Base-by-base conservation (phyloP, 2,329 filamentous ascomycete genomes). In the Sordariomycetes sp. region DNA sequence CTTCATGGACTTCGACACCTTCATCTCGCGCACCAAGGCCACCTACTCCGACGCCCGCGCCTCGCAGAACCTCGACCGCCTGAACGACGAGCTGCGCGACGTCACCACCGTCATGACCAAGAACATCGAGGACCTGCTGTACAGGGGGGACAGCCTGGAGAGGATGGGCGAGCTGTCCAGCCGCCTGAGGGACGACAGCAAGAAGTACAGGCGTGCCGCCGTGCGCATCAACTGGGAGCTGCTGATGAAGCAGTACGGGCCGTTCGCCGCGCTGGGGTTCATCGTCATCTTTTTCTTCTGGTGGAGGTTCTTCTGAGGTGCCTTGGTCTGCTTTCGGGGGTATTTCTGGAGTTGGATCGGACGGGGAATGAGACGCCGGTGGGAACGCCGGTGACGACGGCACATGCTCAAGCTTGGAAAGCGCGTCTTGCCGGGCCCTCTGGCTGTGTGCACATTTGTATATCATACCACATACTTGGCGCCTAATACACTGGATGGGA, bases 91-190 rank as follows among this genome's bases (percentile, higher is more conserved):
- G 79, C 82, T 99, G 64, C 88, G 92, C 71, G 94, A 97, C 73
- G 95, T 99, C 58, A 97, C 94, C 1, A 92, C 97, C 76, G 92
- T 99, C 69, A 99, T 99, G 95, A 97, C 92, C 59, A 97, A 97
- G 83, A 99, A 99, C 72, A 97, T 99, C 65, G 94, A 99, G 78
- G 94, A 99, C 72, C 76, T 99, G 68, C 77, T 99, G 57, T 99
- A 99, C 71, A 80, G 95, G 61, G 94, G 94, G 32, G 94, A 99
- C 71, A 94, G 87, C 67, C 75, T 99, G 64, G 94, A 99, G 75
- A 83, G 91, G 67, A 99, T 99, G 94, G 93, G 94, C 61, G 93
- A 97, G 76, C 88, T 97, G 69, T 95, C 89, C 66, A 88, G 85
- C 59, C 79, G 93, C 61, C 74, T 99, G 70, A 79, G 90, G 62